Conservation (phyloP, 208 protist genomes). For the Trypanosomatidae sp. region DNA sequence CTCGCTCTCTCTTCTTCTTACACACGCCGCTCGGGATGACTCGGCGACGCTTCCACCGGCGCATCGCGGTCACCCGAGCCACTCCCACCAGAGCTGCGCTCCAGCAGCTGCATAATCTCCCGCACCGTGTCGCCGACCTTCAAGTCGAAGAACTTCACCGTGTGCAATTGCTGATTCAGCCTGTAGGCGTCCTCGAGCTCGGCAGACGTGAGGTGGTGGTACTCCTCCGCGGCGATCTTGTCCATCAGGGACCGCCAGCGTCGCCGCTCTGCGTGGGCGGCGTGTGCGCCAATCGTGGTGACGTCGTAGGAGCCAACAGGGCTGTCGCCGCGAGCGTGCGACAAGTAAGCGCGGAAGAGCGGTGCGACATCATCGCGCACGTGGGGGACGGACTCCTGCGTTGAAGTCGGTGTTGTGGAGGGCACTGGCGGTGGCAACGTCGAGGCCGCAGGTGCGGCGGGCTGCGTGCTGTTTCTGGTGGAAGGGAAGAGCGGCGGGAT, state of each 20-base stretch:
- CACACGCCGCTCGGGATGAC: constrained; percentile 77
- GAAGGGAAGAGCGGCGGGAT: constrained; percentile 30
- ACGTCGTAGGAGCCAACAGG: constrained; percentile 61
- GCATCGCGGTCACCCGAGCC: constrained; percentile 53
- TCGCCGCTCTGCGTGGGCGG: constrained; percentile 47
- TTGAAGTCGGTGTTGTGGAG: no score
- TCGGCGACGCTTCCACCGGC: constrained; percentile 50
- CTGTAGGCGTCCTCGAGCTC: constrained; percentile 60
- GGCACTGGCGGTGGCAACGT: no score
- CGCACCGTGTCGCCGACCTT: constrained; percentile 83
- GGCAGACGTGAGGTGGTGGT: constrained; percentile 51
- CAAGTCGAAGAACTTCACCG: constrained; percentile 85
- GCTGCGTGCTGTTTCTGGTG: not conserved
- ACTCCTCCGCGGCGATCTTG: constrained; percentile 72
- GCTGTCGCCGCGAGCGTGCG: constrained; percentile 52
- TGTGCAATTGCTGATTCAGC: constrained; percentile 81
- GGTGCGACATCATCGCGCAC: constrained; percentile 48
- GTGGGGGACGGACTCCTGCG: no score
- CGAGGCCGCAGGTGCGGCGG: no score
- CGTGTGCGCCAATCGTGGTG: constrained; percentile 44
- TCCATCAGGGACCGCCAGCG: constrained; percentile 82
- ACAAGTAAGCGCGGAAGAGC: constrained; percentile 59
- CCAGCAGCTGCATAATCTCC: constrained; percentile 70
- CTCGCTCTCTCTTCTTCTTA: constrained; percentile 19
- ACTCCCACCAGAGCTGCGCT: constrained; percentile 45